phyloP scores from a whole-genome alignment of 163 green algal species.

The Chlorella variabilis region DNA sequence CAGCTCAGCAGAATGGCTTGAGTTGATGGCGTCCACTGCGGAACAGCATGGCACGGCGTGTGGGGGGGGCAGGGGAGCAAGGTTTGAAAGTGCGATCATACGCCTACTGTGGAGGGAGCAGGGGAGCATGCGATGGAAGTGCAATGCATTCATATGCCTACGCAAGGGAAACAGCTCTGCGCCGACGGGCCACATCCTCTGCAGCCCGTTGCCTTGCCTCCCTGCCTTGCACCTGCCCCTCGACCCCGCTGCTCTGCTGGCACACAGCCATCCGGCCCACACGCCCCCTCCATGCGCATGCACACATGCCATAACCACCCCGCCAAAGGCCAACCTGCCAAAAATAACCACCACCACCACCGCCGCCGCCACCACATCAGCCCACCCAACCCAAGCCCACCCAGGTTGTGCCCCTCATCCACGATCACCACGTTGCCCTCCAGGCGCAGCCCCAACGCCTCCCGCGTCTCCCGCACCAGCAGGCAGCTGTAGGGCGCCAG shows the following conservation, averaged over 20 bases:
- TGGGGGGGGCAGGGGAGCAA: not conserved
- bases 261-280: too few species aligned
- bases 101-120: not conserved
- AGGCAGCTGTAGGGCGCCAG: conserved; percentile 84
- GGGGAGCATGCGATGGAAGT: conserved; percentile 6
- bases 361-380: too few species aligned
- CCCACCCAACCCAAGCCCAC: not conserved
- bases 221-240: too few species aligned
- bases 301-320: too few species aligned
- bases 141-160: not conserved
- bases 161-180: too few species aligned
- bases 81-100: too few species aligned
- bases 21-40: conserved; percentile 59
- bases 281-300: too few species aligned
- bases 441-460: conserved; percentile 77
- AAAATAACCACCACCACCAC: too few species aligned
- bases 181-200: too few species aligned
- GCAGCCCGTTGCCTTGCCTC: too few species aligned
- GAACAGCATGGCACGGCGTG: not conserved
- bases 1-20: conserved; percentile 60
- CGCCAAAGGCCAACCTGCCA: too few species aligned
- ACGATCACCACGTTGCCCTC: conserved; percentile 84
- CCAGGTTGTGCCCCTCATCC: conserved; percentile 97
- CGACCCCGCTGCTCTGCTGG: too few species aligned
- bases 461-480: conserved; percentile 64